Percentiles rank a stretch among this genome's conserved stretches.
Conservation (phyloP, 805 yeast genomes). For the Nakazawaea ishiwadae region DNA sequence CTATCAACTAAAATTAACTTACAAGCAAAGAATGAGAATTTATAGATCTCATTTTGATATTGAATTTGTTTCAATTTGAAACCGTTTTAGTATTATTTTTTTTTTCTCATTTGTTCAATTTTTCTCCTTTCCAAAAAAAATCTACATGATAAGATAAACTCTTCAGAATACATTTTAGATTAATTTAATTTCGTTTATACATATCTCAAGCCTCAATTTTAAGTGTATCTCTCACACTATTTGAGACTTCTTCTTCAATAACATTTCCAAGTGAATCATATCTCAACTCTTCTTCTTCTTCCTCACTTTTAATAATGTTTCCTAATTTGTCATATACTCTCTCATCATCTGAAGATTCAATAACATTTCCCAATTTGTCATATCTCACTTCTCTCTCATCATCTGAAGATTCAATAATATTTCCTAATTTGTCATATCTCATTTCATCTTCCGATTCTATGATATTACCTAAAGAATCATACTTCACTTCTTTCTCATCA, state of each 20-base stretch:
- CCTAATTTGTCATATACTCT: conserved; percentile 15
- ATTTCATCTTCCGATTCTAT: conserved; percentile 15
- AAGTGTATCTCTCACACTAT: no score
- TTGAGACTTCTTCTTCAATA: no score
- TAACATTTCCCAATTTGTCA: conserved; percentile 25
- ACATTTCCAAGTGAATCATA: no score
- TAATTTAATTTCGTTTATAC: no score
- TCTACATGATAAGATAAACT: no score
- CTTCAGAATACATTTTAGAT: no score
- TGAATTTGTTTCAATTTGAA: neutral
- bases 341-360: conserved; percentile 16
- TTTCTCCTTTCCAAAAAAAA: no score
- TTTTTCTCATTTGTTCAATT: no score
- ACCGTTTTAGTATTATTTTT: conserved; percentile 15
- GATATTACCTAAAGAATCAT: conserved; percentile 17
- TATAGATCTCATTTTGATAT: neutral
- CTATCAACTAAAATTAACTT: neutral
- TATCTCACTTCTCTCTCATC: conserved; percentile 32
- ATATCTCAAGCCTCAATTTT: no score
- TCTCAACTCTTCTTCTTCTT: no score
- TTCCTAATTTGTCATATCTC: conserved; percentile 39
- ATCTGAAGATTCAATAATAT: conserved; percentile 16
- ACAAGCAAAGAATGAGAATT: conserved; percentile 1
- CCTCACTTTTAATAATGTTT: conserved; percentile 19
- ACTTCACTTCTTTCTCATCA: conserved; percentile 20